Base-by-base conservation (phyloP, 257 asterid genomes). In the Salvia rosmarinus region DNA sequence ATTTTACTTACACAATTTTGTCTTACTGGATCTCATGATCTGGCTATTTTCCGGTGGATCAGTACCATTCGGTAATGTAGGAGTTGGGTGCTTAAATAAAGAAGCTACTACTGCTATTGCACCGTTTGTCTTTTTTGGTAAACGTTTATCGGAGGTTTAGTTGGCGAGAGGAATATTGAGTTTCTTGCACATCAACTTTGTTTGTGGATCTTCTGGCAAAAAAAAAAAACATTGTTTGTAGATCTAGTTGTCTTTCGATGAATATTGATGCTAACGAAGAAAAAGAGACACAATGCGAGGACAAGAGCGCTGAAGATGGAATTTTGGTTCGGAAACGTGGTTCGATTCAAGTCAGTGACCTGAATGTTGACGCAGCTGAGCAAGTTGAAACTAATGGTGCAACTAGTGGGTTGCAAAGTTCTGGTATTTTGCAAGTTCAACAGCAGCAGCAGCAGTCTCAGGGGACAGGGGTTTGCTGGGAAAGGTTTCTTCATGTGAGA, bases 401-500 rank as follows among this genome's bases (percentile, higher is more conserved):
- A 0, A 61, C 64, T 60, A 76, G 68, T 65, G 85, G 74, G 32
- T 62, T 75, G 75, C 86, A 70, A 70, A 75, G 44, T 34, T 68
- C 80, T 12, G 70, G 75, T n/a, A 61, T 50, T 77, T 46, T 74
- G 61, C 86, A 79, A 70, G 77, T 85, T 72, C 92, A 80, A 40
- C 82, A 79, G 73, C 90, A 73, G 62, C 71, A 47, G 47, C 75
- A 76, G 70, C 89, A 67, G 68, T 46, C 83, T 72, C 95, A 70
- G 63, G 83, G 88, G 47, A 46, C 85, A 8, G 76, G 67, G 14
- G 83, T 80, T 20, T 75, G 85, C 70, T 90, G 98, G 98, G 96
- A 91, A 75, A 84, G 83, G 66, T 93, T 93, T 85, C 96, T 93
- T 81, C 92, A 87, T 72, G 85, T 93, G 72, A 85, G 93, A 73